phyloP scores from a whole-genome alignment of 2,329 filamentous ascomycete species.

The Cladosporium sp. region DNA sequence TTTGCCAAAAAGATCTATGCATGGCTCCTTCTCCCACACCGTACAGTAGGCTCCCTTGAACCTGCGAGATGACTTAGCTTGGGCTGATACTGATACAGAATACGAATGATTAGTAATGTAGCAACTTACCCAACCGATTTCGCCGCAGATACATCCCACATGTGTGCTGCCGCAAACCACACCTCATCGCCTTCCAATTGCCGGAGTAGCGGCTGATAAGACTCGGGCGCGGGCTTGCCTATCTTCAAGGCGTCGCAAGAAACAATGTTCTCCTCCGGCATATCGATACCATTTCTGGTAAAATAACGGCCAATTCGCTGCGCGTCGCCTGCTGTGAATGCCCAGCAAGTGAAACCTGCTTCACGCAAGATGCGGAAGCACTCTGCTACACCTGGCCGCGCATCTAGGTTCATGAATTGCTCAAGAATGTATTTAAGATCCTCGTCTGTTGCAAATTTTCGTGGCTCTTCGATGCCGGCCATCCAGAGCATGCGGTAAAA shows the following conservation, averaged over 20 bases:
- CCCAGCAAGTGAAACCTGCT: conserved; percentile 50
- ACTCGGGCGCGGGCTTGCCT: conserved; percentile 47
- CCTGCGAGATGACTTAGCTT: conserved; percentile 20
- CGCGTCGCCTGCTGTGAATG: conserved; percentile 49
- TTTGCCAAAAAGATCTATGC: conserved; percentile 43
- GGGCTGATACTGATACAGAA: neutral
- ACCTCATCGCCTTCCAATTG: conserved; percentile 31
- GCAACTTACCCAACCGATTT: conserved; percentile 37
- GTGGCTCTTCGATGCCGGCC: conserved; percentile 41
- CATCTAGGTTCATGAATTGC: conserved; percentile 31
- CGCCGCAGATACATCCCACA: conserved; percentile 56
- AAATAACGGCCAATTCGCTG: conserved; percentile 51
- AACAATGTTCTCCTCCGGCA: conserved; percentile 49
- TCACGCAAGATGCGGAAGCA: conserved; percentile 41
- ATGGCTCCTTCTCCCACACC: conserved; percentile 48
- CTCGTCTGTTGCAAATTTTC: conserved; percentile 38
- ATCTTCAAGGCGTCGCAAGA: conserved; percentile 47
- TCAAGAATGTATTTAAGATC: conserved; percentile 39
- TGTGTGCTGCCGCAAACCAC: conserved; percentile 57
- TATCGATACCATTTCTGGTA: conserved; percentile 42
- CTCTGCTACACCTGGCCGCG: conserved; percentile 39
- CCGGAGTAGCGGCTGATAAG: conserved; percentile 43
- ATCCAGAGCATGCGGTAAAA: conserved; percentile 48
- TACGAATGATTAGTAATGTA: neutral
- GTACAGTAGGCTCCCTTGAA: conserved; percentile 51